Percentiles rank a stretch among this genome's conserved stretches.
Evolutionary conservation across 176 grass and related monocot genomes (phyloP).

Genomic region (Eleusine indica): DNA sequence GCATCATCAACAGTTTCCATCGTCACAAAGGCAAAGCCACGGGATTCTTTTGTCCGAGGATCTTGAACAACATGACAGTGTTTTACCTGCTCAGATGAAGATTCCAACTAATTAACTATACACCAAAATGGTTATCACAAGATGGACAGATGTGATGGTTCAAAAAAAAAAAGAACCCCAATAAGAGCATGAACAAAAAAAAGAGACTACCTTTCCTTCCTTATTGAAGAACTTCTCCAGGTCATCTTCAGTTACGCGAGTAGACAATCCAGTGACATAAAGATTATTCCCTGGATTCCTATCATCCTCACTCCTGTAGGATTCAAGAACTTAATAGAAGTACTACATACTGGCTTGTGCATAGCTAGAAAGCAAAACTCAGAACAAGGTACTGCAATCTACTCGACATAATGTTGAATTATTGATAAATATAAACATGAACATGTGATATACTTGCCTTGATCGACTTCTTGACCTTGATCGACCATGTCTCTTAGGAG

Average conservation of each 20-base stretch:
- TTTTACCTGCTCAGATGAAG: constrained; percentile 57
- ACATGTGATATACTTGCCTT: constrained; percentile 55
- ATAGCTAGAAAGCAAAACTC: constrained; percentile 6
- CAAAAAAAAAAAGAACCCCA: background rate
- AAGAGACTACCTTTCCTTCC: constrained; percentile 73
- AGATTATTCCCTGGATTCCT: constrained; percentile 96
- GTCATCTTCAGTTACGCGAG: constrained; percentile 61
- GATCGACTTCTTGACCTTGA: constrained; percentile 80
- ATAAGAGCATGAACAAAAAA: background rate
- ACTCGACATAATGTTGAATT: constrained; percentile 3
- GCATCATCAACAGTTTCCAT: constrained; percentile 88
- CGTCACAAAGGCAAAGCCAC: constrained; percentile 93
- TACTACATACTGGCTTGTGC: background rate
- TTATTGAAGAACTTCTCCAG: constrained; percentile 91
- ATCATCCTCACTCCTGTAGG: constrained; percentile 57
- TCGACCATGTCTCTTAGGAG: constrained; percentile 49
- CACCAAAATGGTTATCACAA: constrained; percentile 18
- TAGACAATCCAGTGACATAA: constrained; percentile 95
- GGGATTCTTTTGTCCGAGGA: constrained; percentile 87
- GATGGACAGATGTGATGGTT: background rate
- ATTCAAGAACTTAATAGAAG: constrained; percentile 32
- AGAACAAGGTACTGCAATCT: constrained; percentile 9
- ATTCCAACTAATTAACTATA: constrained; percentile 16
- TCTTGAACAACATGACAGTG: constrained; percentile 84
- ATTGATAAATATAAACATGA: constrained; percentile 15